phyloP scores from a whole-genome alignment of 768 basidiomycete genomes.

The Tricholoma bakamatsutake region DNA sequence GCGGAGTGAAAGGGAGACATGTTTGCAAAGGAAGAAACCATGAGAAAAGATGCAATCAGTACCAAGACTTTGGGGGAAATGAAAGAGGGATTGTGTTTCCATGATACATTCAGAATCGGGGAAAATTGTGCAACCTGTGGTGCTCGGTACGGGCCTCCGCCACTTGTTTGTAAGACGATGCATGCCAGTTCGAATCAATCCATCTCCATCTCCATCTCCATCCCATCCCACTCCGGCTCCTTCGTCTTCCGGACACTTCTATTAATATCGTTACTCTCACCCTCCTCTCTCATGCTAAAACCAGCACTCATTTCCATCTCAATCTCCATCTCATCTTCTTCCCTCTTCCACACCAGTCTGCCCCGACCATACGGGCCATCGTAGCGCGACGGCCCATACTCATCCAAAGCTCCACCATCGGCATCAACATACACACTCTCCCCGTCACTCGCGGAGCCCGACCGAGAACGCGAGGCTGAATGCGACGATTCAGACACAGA shows the following conservation, averaged over 20 bases:
- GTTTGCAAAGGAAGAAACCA: background rate
- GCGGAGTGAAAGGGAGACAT: background rate
- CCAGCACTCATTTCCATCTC: conserved; percentile 36
- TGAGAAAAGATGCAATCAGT: conserved; percentile 9
- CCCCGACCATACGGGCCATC: conserved; percentile 17
- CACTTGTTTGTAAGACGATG: background rate
- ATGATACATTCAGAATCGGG: background rate
- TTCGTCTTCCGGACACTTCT: conserved; percentile 13
- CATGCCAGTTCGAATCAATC: conserved; percentile 26
- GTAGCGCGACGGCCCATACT: conserved; percentile 12
- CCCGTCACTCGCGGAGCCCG: conserved; percentile 28
- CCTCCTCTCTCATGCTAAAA: conserved; percentile 40
- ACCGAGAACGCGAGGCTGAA: conserved; percentile 25
- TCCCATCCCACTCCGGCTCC: conserved; percentile 47
- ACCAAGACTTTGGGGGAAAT: background rate
- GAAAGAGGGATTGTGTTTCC: conserved; percentile 1
- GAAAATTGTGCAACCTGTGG: background rate
- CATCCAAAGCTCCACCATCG: conserved; percentile 10
- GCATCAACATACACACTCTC: conserved; percentile 25
- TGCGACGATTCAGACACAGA: conserved; percentile 33
- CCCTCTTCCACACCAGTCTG: conserved; percentile 30
- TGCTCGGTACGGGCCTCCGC: background rate
- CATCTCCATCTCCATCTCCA: conserved; percentile 77
- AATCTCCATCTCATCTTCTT: conserved; percentile 40
- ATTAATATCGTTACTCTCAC: conserved; percentile 33